Evolutionary conservation across 1,139 yeast species (phyloP).

Genomic region (Yamadazyma membranifaciens): DNA sequence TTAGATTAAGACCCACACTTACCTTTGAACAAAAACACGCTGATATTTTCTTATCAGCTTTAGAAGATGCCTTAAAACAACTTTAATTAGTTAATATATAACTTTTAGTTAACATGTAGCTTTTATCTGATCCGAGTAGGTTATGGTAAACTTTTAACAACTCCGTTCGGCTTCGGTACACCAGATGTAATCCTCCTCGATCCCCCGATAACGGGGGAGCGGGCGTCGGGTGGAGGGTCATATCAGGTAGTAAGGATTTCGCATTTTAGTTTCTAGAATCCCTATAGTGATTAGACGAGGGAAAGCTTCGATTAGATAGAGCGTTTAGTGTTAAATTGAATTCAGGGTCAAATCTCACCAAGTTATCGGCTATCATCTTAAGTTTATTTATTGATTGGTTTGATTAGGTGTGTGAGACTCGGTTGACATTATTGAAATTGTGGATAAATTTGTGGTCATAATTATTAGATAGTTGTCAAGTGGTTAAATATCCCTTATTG

Average conservation of each 20-base stretch:
- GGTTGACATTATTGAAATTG: background rate
- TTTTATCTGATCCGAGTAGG: no score
- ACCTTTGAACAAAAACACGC: slow-evolving; percentile 77
- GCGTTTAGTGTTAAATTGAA: background rate
- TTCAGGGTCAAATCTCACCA: background rate
- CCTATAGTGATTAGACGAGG: background rate
- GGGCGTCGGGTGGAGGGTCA: no score
- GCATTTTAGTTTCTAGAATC: slow-evolving; percentile 1
- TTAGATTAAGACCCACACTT: slow-evolving; percentile 76
- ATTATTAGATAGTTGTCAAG: background rate
- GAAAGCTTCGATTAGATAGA: background rate
- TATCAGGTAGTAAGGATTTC: background rate
- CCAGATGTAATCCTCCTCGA: no score
- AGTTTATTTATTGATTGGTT: no score
- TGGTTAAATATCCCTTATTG: background rate
- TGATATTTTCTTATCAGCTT: slow-evolving; percentile 52
- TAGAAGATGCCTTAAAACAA: slow-evolving; percentile 27
- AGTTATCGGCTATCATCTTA: no score
- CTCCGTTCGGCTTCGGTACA: no score
- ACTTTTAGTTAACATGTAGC: no score
- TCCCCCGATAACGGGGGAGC: no score
- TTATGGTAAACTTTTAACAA: no score
- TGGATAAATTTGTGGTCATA: no score
- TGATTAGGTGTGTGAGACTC: background rate
- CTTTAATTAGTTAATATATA: slow-evolving; percentile 2